phyloP scores from a whole-genome alignment of 2,329 filamentous ascomycete genomes.

The Fusarium floridanum region DNA sequence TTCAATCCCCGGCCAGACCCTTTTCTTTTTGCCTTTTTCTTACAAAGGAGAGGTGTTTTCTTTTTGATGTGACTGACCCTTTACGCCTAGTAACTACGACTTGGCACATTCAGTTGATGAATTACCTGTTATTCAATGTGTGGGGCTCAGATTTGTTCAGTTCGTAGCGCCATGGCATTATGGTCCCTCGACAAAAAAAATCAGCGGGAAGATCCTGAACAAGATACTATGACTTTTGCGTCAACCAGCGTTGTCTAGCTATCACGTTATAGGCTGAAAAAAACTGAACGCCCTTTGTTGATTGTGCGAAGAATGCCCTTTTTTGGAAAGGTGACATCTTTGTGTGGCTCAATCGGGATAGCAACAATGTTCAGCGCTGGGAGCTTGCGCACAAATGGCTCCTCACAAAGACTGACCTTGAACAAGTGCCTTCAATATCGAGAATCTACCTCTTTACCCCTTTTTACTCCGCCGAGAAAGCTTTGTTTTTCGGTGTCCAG shows the following conservation, averaged over 20 bases:
- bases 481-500: neutral
- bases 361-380: neutral
- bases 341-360: neutral
- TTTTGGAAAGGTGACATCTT: neutral
- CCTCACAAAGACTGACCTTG: neutral
- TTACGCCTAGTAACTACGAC: neutral
- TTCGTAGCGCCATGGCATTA: neutral
- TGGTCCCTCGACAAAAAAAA: neutral
- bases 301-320: neutral
- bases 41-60: neutral
- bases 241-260: neutral
- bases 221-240: neutral
- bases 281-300: neutral
- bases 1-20: slow-evolving; percentile 62
- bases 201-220: neutral
- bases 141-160: neutral
- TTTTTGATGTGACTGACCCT: neutral
- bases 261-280: neutral
- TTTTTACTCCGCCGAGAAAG: neutral
- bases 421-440: neutral
- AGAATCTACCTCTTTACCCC: neutral
- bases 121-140: neutral
- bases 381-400: neutral
- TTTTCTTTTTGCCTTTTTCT: slow-evolving; percentile 40
- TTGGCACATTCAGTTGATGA: neutral